These are phyloP conservation scores for Verbascum thapsus DNA, from an alignment of 257 asterid species.

Conservation along the genomic window DNA sequence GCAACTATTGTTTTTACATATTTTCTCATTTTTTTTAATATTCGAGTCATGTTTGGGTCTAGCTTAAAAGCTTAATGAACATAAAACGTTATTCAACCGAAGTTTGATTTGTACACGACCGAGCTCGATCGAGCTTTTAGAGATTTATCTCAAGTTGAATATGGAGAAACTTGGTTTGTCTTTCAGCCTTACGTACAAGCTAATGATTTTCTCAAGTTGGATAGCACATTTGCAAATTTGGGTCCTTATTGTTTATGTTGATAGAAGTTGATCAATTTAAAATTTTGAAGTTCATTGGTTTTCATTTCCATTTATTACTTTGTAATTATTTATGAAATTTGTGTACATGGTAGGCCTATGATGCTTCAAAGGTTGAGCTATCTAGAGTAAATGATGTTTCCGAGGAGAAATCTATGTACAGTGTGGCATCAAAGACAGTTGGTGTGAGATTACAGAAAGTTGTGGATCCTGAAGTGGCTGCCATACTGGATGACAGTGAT, in stretches of 20 bases:
- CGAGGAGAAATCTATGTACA: slow-evolving; percentile 49
- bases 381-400: slow-evolving; percentile 47
- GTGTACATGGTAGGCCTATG: slow-evolving; percentile 65
- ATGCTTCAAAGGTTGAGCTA: slow-evolving; percentile 73
- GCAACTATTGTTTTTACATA: too few species aligned
- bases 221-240: not conserved
- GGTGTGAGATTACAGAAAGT: slow-evolving; percentile 64
- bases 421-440: slow-evolving; percentile 61
- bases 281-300: not conserved
- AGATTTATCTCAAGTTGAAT: too few species aligned
- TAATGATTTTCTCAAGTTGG: slow-evolving; percentile 2
- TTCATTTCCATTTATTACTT: not conserved
- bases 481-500: slow-evolving; percentile 69
- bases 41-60: too few species aligned
- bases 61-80: too few species aligned
- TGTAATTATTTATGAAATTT: slow-evolving; percentile 23
- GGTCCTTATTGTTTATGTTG: slow-evolving; percentile 4
- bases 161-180: too few species aligned
- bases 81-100: too few species aligned
- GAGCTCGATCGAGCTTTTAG: too few species aligned
- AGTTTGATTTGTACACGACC: too few species aligned
- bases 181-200: too few species aligned
- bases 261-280: not conserved
- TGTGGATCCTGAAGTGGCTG: slow-evolving; percentile 85
- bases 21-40: too few species aligned